A percentile compares a stretch with the other conserved stretches of the same genome.
Evolutionary conservation across 2,329 filamentous ascomycete genomes (phyloP).

Genomic region (Diaporthe australafricana): DNA sequence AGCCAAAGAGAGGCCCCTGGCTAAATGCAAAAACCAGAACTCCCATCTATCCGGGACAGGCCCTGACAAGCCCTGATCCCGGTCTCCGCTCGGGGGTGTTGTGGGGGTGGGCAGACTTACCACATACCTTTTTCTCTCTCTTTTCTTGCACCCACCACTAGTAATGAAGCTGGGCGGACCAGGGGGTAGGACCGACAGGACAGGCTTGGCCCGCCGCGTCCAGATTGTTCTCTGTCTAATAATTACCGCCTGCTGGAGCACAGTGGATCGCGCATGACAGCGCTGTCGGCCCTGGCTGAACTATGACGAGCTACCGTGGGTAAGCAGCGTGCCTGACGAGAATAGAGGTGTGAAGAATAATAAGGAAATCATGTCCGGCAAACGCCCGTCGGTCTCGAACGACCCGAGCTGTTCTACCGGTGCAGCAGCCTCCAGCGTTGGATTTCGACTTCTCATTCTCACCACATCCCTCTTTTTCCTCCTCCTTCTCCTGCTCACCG

Average conservation of each 20-base stretch:
- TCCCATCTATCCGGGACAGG: conserved; percentile 27
- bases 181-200: conserved; percentile 20
- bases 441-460: conserved; percentile 1
- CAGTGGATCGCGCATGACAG: conserved; percentile 18
- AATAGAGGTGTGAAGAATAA: not conserved
- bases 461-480: not conserved
- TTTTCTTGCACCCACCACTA: not conserved
- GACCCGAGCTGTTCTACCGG: not conserved
- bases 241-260: conserved; percentile 20
- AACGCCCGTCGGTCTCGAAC: not conserved
- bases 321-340: not conserved
- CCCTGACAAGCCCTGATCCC: conserved; percentile 3
- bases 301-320: conserved; percentile 9
- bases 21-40: conserved; percentile 25
- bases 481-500: not conserved
- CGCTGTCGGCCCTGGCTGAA: not conserved
- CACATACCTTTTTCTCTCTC: not conserved
- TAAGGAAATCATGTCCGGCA: conserved; percentile 22
- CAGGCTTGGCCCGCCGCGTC: conserved; percentile 3
- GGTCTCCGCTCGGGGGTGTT: not conserved
- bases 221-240: conserved; percentile 2
- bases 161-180: not conserved
- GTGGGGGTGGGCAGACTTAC: not conserved
- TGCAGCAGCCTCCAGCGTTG: not conserved
- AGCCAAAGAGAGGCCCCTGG: conserved; percentile 13